Evolutionary conservation across 345 rosid species (phyloP), one percentile per base, ranked within the genome.

Genomic region (Noccaea caerulescens): DNA sequence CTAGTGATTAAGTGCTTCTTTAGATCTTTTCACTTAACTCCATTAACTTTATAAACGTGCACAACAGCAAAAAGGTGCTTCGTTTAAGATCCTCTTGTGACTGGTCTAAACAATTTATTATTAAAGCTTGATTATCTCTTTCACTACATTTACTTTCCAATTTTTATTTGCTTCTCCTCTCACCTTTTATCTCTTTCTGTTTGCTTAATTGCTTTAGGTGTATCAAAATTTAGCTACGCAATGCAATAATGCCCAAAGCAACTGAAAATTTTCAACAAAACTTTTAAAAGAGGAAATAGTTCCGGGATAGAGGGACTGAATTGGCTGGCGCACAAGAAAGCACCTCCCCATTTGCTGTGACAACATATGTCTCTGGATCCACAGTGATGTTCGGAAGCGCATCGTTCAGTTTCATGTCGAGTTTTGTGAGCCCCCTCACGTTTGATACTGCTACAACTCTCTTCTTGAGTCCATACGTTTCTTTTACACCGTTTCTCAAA

Each of bases 331-430:
- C 23, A 73, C 96, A 94, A 27, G 84, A 67, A 33, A 94, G 91
- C 69, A 77, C 66, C 72, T 83, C 87, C 0, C 78, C 83, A 36
- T 94, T 66, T 44, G 95, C 97, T 37, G 77, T 82, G 38, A 94
- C 99, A 0, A 34, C 77, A 45, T 91, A 94, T 4, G 93, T 87
- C 82, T 94, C 96, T 1, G 99, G 96, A 63, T 88, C 97, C 27
- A 91, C 99, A 1, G 82, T 75, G 74, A 94, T 91, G 20, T 58
- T 32, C 0, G 98, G 99, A 47, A 91, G 95, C 13, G 86, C 80
- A 78, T 91, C 83, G 27, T 94, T 91, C 52, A 91, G 88, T 80
- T 87, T 89, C 99, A 94, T 94, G 91, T 94, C 87, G 8, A 85
- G 85, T 77, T 94, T 94, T 11, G 89, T 82, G 50, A 91, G 90